A percentile compares a stretch with the other conserved stretches of the same genome.
Evolutionary conservation across 2,329 filamentous ascomycete genomes (phyloP).

Genomic region (Ophiostoma sp.): DNA sequence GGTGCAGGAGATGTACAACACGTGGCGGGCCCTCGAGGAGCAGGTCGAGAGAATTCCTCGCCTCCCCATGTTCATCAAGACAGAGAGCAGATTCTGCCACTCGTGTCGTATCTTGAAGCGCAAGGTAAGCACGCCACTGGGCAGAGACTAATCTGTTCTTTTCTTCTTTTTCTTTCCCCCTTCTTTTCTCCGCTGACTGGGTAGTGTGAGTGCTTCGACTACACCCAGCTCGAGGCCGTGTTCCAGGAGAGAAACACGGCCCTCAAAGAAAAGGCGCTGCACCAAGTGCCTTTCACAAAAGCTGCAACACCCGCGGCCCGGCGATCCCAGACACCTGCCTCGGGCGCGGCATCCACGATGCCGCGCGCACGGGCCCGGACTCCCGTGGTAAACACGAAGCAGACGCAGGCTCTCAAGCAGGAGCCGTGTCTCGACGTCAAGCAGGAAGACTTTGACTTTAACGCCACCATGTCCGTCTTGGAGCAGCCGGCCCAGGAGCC

Average conservation of each 20-base stretch:
- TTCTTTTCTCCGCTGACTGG: too few relatives aligned
- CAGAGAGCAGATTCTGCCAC: conserved; percentile 23
- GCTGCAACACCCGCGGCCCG: too few relatives aligned
- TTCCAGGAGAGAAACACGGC: conserved; percentile 19
- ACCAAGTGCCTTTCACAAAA: conserved; percentile 6
- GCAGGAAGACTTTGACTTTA: background rate
- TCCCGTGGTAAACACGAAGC: too few relatives aligned
- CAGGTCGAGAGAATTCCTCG: conserved; percentile 21
- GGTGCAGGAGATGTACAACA: conserved; percentile 28
- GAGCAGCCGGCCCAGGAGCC: background rate
- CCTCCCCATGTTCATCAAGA: conserved; percentile 24
- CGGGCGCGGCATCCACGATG: background rate
- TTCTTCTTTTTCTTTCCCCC: too few relatives aligned
- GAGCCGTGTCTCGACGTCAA: background rate
- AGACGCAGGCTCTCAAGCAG: too few relatives aligned
- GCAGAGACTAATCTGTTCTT: too few relatives aligned
- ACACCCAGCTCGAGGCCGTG: conserved; percentile 19
- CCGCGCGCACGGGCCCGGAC: too few relatives aligned
- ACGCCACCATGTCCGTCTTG: background rate
- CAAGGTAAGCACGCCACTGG: conserved; percentile 3
- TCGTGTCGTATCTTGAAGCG: conserved; percentile 22
- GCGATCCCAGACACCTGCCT: background rate
- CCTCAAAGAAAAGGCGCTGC: conserved; percentile 17
- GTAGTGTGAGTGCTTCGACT: conserved; percentile 26
- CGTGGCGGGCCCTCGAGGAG: conserved; percentile 24